Percentiles rank a stretch among this genome's conserved stretches.
Evolutionary conservation across 352 stramenopile genomes (phyloP).

Genomic region (Phytophthora nicotianae): DNA sequence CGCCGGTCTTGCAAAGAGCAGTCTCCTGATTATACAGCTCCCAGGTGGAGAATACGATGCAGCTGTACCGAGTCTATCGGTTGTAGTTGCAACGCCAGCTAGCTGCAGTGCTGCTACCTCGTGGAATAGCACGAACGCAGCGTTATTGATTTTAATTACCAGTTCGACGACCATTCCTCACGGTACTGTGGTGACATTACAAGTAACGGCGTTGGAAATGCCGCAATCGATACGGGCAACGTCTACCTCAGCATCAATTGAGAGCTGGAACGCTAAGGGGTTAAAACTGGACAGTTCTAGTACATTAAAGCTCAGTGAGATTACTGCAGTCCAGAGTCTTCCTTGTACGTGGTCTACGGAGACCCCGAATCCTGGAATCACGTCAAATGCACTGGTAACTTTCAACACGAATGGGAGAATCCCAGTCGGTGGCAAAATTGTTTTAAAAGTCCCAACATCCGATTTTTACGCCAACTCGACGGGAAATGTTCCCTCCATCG

Average conservation of each 20-base stretch:
- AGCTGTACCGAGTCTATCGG: constrained; percentile 24
- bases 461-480: constrained; percentile 47
- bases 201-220: constrained; percentile 51
- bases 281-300: constrained; percentile 49
- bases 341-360: constrained; percentile 41
- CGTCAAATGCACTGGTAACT: constrained; percentile 43
- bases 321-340: constrained; percentile 48
- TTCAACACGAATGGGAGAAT: constrained; percentile 57
- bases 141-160: constrained; percentile 47
- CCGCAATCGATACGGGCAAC: constrained; percentile 46
- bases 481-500: constrained; percentile 24
- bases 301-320: constrained; percentile 33
- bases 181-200: constrained; percentile 34
- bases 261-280: constrained; percentile 49
- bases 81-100: constrained; percentile 26
- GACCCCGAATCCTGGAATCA: constrained; percentile 53
- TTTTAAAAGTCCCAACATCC: constrained; percentile 34
- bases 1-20: constrained; percentile 43
- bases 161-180: constrained; percentile 35
- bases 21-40: constrained; percentile 46
- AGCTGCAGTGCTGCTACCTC: constrained; percentile 39
- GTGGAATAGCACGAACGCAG: constrained; percentile 40
- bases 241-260: constrained; percentile 38
- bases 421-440: constrained; percentile 43
- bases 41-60: constrained; percentile 47